These are phyloP conservation scores for Solanum pennellii DNA, from an alignment of 257 asterid genomes.

Conservation along the genomic window DNA sequence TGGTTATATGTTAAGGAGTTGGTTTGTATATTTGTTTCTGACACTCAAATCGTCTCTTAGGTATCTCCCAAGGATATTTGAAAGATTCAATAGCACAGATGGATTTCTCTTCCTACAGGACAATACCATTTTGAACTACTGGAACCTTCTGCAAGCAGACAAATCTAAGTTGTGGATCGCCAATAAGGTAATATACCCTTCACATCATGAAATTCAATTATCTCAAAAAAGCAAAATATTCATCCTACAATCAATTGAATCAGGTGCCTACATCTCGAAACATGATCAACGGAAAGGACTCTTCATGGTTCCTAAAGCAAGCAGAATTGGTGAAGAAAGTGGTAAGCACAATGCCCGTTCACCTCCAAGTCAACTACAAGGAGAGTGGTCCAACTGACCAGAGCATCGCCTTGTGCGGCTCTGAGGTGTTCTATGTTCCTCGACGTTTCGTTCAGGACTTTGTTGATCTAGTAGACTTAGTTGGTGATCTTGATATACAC, in stretches of 20 bases:
- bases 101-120: constrained; percentile 36
- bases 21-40: not conserved
- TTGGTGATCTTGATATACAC: constrained; percentile 31
- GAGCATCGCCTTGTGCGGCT: constrained; percentile 26
- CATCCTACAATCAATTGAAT: not conserved
- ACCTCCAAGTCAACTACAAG: constrained; percentile 37
- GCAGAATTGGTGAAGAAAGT: constrained; percentile 26
- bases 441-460: constrained; percentile 22
- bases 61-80: constrained; percentile 19
- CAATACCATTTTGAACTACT: constrained; percentile 29
- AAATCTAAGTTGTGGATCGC: constrained; percentile 36
- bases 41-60: constrained; percentile 1
- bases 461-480: constrained; percentile 27
- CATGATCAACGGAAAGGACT: constrained; percentile 6
- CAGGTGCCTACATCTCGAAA: constrained; percentile 20
- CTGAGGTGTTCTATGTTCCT: constrained; percentile 30
- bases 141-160: constrained; percentile 35
- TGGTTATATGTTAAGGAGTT: not conserved
- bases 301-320: constrained; percentile 25
- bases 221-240: not conserved
- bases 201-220: not conserved
- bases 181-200: constrained; percentile 22
- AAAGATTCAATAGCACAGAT: constrained; percentile 17
- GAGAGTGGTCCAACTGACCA: constrained; percentile 25
- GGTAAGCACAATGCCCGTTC: constrained; percentile 33